phyloP scores from a whole-genome alignment of 2,329 filamentous ascomycete species.

The Teratosphaeria gauchensis region DNA sequence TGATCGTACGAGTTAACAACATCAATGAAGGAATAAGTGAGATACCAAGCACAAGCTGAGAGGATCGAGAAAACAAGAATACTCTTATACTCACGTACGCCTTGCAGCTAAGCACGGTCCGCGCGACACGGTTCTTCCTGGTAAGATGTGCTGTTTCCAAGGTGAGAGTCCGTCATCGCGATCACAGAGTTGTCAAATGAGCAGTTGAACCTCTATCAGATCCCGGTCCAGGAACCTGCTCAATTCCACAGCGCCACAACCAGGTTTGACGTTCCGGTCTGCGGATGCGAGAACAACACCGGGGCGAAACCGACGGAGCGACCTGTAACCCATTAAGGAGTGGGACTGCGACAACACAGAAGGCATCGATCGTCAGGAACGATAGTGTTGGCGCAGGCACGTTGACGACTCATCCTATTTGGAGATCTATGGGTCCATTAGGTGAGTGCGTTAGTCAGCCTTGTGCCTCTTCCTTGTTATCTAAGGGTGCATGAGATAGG shows the following conservation, averaged over 20 bases:
- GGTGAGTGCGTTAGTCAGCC: background rate
- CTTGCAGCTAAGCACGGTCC: background rate
- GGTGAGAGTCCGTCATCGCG: background rate
- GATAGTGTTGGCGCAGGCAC: background rate
- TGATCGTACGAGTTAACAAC: background rate
- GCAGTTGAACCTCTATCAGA: background rate
- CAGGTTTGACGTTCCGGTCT: background rate
- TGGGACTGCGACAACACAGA: background rate
- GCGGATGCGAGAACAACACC: background rate
- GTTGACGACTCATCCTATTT: background rate
- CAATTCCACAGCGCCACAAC: background rate
- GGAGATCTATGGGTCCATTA: background rate
- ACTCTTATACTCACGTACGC: background rate
- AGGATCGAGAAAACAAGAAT: background rate
- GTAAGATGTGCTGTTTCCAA: background rate
- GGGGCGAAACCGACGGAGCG: background rate
- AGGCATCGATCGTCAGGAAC: background rate
- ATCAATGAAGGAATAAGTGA: background rate
- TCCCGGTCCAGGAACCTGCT: background rate
- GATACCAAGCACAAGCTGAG: background rate
- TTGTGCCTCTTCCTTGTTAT: background rate
- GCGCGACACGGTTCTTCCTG: background rate
- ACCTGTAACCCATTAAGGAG: background rate
- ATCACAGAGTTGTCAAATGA: background rate
- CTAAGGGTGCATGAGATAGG: background rate